These are phyloP conservation scores for Echinochloa phyllopogon DNA, from an alignment of 176 grass and related monocot genomes.

Conservation along the genomic window DNA sequence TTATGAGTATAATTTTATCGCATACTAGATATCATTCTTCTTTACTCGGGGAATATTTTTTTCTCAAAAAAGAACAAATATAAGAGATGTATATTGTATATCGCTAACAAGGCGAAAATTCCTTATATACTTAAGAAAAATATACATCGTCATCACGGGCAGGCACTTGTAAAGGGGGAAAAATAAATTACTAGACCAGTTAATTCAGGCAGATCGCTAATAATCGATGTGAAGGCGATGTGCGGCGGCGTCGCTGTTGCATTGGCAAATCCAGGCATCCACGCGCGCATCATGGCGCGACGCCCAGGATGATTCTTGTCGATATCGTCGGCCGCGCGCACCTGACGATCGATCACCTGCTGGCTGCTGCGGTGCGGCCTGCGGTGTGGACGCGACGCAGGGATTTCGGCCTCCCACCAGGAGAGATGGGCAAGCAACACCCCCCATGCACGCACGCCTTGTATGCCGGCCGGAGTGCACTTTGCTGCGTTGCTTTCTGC, in stretches of 20 bases:
- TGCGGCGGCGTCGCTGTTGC: conserved; percentile 29
- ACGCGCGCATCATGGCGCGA: conserved; percentile 41
- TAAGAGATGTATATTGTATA: no score
- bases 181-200: no score
- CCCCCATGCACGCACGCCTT: neutral
- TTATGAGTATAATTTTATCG: no score
- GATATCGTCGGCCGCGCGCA: neutral
- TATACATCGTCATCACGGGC: no score
- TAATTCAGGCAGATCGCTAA: neutral
- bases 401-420: neutral
- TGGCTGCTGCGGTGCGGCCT: neutral
- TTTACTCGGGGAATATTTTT: no score
- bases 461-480: no score
- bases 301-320: neutral
- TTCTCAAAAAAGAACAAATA: no score
- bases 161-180: no score
- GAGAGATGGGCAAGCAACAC: conserved; percentile 6
- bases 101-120: no score
- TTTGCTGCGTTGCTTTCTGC: neutral
- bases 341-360: neutral
- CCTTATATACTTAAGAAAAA: no score
- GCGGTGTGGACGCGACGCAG: conserved; percentile 10
- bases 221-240: neutral
- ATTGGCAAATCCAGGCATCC: conserved; percentile 24
- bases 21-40: no score